Evolutionary conservation across 768 basidiomycete genomes (phyloP).

Genomic region (Lentinula boryana): DNA sequence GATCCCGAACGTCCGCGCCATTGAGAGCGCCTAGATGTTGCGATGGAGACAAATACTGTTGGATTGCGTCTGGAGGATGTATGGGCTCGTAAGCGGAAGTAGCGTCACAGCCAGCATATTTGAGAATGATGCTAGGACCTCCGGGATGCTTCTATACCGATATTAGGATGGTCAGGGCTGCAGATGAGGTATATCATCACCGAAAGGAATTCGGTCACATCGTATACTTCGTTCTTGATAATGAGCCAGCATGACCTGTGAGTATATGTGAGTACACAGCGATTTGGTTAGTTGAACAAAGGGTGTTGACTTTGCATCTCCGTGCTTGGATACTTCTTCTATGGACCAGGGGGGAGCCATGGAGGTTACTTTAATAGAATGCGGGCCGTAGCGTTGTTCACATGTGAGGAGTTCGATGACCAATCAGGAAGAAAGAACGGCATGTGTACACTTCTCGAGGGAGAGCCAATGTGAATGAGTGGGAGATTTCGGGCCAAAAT

Average conservation of each 20-base stretch:
- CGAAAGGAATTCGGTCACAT: conserved; percentile 74
- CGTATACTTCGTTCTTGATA: conserved; percentile 73
- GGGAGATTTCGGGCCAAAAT: not conserved
- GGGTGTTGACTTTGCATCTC: conserved; percentile 34
- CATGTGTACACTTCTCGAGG: not conserved
- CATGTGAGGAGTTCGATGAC: not conserved
- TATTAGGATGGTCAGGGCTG: not conserved
- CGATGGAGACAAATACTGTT: conserved; percentile 59
- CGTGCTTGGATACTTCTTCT: conserved; percentile 57
- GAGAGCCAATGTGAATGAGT: not conserved
- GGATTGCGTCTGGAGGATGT: conserved; percentile 78
- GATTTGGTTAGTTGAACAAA: not conserved
- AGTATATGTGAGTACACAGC: conserved; percentile 1
- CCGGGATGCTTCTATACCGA: conserved; percentile 65
- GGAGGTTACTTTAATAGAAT: not conserved
- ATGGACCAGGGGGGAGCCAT: conserved; percentile 20
- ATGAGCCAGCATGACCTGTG: conserved; percentile 79
- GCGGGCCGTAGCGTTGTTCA: not conserved
- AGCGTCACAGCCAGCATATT: conserved; percentile 84
- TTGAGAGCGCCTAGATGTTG: conserved; percentile 71
- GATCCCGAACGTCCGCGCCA: conserved; percentile 29
- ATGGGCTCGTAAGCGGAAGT: conserved; percentile 73
- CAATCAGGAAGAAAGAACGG: not conserved
- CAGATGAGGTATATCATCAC: conserved; percentile 15
- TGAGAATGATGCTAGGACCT: conserved; percentile 74